Percentiles rank a stretch among this genome's conserved stretches.
phyloP scores from a whole-genome alignment of 2,329 filamentous ascomycete genomes.

The Nigrospora sphaerica region DNA sequence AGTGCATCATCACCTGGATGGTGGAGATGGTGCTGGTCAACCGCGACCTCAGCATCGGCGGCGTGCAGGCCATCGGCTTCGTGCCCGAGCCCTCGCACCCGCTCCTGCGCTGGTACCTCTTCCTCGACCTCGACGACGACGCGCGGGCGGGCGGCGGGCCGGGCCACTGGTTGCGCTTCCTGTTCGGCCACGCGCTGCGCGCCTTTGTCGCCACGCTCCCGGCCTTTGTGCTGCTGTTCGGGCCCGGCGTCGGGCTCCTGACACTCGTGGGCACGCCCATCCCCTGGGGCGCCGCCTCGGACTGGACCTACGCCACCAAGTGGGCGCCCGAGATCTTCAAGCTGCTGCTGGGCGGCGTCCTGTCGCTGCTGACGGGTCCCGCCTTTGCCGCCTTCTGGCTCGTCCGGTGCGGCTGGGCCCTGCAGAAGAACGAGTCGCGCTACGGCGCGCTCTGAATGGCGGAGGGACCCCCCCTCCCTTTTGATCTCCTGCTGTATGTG shows the following conservation, averaged over 20 bases:
- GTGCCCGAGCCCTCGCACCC: slow-evolving; percentile 24
- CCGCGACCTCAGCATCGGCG: slow-evolving; percentile 34
- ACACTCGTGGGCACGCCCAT: slow-evolving; percentile 25
- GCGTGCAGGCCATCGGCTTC: slow-evolving; percentile 40
- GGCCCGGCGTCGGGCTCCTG: slow-evolving; percentile 34
- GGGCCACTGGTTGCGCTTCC: slow-evolving; percentile 23
- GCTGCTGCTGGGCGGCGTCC: slow-evolving; percentile 35
- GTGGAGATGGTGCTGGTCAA: slow-evolving; percentile 40
- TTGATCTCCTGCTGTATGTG: too few relatives aligned
- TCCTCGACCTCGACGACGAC: slow-evolving; percentile 26
- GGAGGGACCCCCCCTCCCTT: not conserved
- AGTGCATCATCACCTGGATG: slow-evolving; percentile 44
- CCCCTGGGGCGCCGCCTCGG: slow-evolving; percentile 28
- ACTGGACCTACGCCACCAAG: slow-evolving; percentile 32
- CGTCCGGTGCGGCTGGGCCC: slow-evolving; percentile 38
- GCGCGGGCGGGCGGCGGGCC: slow-evolving; percentile 17
- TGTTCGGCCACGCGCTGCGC: slow-evolving; percentile 27
- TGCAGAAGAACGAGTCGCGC: slow-evolving; percentile 15
- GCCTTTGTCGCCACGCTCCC: slow-evolving; percentile 27
- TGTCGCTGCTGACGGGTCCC: slow-evolving; percentile 40
- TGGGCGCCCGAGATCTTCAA: slow-evolving; percentile 46
- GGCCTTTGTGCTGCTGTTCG: slow-evolving; percentile 36
- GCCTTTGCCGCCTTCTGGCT: slow-evolving; percentile 43
- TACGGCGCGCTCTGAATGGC: slow-evolving; percentile 11
- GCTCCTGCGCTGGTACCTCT: slow-evolving; percentile 35